A percentile compares a stretch with the other conserved stretches of the same genome.
phyloP scores from a whole-genome alignment of 352 stramenopile genomes.

The Pythium utonaiense region DNA sequence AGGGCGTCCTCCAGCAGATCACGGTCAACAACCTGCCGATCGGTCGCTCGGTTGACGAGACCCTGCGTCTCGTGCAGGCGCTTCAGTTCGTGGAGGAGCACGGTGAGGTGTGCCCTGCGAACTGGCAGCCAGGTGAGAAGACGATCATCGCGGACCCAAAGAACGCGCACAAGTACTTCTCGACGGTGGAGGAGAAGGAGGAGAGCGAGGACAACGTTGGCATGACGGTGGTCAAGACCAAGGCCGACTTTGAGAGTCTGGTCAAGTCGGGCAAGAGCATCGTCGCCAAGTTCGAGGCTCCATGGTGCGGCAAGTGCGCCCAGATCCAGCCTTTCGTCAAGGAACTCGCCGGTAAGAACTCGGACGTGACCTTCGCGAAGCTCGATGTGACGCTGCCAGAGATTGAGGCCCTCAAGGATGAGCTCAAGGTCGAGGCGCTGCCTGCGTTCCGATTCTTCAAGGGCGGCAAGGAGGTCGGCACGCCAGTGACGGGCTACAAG shows the following conservation, averaged over 20 bases:
- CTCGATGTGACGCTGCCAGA: slow-evolving; percentile 70
- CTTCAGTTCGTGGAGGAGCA: slow-evolving; percentile 92
- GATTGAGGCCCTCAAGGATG: slow-evolving; percentile 71
- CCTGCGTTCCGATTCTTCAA: slow-evolving; percentile 88
- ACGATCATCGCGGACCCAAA: slow-evolving; percentile 88
- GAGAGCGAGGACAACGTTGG: slow-evolving; percentile 33
- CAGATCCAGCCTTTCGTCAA: slow-evolving; percentile 79
- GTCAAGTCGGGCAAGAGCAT: slow-evolving; percentile 67
- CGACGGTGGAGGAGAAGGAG: slow-evolving; percentile 46
- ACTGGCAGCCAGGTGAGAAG: slow-evolving; percentile 90
- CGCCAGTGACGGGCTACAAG: slow-evolving; percentile 81
- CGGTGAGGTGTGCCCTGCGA: slow-evolving; percentile 91
- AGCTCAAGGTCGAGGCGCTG: slow-evolving; percentile 65
- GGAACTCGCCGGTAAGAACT: slow-evolving; percentile 61
- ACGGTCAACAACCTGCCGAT: slow-evolving; percentile 93
- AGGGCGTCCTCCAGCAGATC: slow-evolving; percentile 84
- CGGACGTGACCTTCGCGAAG: slow-evolving; percentile 76
- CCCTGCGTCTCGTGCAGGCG: slow-evolving; percentile 88
- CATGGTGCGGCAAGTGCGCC: slow-evolving; percentile 84
- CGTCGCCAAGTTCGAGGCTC: slow-evolving; percentile 82
- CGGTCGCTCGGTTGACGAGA: slow-evolving; percentile 91
- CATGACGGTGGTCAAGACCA: slow-evolving; percentile 54
- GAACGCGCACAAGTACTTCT: slow-evolving; percentile 82
- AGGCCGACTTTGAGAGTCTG: slow-evolving; percentile 56
- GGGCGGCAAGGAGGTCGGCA: slow-evolving; percentile 66